Base-by-base conservation (phyloP, 1,139 yeast species). In the Yamadazyma oceani region DNA sequence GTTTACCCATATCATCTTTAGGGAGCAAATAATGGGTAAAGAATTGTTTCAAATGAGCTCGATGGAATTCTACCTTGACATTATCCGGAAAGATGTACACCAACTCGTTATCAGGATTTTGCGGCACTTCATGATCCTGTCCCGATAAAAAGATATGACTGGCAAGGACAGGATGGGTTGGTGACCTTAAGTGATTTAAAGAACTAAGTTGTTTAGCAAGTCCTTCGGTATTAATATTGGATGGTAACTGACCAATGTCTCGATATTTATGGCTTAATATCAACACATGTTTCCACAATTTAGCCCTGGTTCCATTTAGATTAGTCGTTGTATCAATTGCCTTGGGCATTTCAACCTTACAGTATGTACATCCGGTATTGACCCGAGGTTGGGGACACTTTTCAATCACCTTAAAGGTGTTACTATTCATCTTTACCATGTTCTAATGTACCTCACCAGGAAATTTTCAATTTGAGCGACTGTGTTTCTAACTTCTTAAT, bases 281-380 rank as follows among this genome's bases (percentile, higher is more conserved):
- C 21, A 84, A 51, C 4, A 79, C 62, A 52, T 82, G 86, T 43
- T 79, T 80, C 69, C 75, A 73, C 11, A 77, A 74, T 2, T 58
- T 50, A 0, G 77, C 75, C 24, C 69, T 67, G 0, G 89, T 76
- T 9, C 70, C 69, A 23, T 64, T 57, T 16, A 81, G 53, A 21
- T 69, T 62, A 34, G 57, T 64, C n/a, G 19, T 15, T 1, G 48
- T 48, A 47, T 77, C 71, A 24, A 80, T 70, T 26, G 64, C 73
- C 39, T 67, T 64, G 17, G 80, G 78, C 27, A 75, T 66, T 16
- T 54, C 0, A 79, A 81, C 35, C 41, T 58, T 54, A 49, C 90
- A 82, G 45, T 61, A 66, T 0, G 85, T 79, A 51, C 87, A 82
- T 0, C 85, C 86, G 0, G 85, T 78, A 43, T 80, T 83, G 36